Evolutionary conservation across 2,329 filamentous ascomycete species (phyloP).

Genomic region (Grosmannia serpens): DNA sequence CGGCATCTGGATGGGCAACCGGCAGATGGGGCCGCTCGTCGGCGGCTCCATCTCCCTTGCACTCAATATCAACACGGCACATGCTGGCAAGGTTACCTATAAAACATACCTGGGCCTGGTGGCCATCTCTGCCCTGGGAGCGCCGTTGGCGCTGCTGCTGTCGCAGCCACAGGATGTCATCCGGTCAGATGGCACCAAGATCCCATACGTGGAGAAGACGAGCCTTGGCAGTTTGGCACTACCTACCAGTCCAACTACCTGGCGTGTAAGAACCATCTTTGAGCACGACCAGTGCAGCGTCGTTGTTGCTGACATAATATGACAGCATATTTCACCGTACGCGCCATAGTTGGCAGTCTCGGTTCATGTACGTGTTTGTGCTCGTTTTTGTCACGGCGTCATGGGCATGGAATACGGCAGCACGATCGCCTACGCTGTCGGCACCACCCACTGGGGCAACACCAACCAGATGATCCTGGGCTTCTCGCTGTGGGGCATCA

Average conservation of each 20-base stretch:
- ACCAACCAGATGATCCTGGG: slow-evolving; percentile 1
- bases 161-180: not conserved
- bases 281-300: not conserved
- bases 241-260: slow-evolving; percentile 38
- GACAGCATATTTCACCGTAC: slow-evolving; percentile 55
- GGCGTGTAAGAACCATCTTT: slow-evolving; percentile 8
- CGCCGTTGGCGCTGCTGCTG: not conserved
- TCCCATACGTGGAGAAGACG: not conserved
- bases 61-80: not conserved
- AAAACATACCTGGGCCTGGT: not conserved
- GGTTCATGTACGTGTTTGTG: not conserved
- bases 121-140: not conserved
- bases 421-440: slow-evolving; percentile 3
- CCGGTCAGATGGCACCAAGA: not conserved
- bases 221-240: not conserved
- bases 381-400: not conserved
- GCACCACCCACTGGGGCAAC: not conserved
- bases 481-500: not conserved
- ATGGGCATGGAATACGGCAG: not conserved
- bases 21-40: not conserved
- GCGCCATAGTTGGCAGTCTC: slow-evolving; percentile 35
- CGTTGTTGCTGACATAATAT: not conserved
- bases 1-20: slow-evolving; percentile 1
- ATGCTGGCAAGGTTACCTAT: not conserved
- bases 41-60: slow-evolving; percentile 1